These are phyloP conservation scores for Osmanthus fragrans DNA, from an alignment of 257 asterid genomes.

Conservation along the genomic window DNA sequence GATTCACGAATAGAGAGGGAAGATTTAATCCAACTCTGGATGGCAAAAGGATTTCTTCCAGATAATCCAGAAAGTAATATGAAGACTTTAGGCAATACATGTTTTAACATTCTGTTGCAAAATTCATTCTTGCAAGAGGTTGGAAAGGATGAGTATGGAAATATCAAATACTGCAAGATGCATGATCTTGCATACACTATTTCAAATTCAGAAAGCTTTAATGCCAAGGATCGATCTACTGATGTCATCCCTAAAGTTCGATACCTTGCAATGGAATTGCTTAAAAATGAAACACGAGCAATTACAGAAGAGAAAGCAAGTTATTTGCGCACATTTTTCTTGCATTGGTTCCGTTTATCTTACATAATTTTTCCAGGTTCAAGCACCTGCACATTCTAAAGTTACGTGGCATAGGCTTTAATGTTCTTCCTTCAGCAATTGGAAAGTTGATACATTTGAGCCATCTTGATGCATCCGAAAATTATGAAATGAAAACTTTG, in stretches of 20 bases:
- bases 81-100: conserved; percentile 12
- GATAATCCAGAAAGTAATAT: background rate
- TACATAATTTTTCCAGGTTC: background rate
- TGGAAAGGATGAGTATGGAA: background rate
- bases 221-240: no score
- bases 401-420: background rate
- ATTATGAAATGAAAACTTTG: background rate
- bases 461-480: conserved; percentile 9
- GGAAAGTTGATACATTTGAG: conserved; percentile 21
- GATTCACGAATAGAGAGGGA: conserved; percentile 3
- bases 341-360: background rate
- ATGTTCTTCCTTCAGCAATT: conserved; percentile 8
- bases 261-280: background rate
- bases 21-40: conserved; percentile 23
- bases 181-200: conserved; percentile 27
- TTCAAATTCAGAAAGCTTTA: background rate
- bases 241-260: no score
- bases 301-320: background rate
- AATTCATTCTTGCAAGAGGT: conserved; percentile 7
- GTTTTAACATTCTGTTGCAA: no score
- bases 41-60: conserved; percentile 22
- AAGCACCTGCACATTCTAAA: conserved; percentile 7
- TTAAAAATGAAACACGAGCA: background rate
- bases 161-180: conserved; percentile 21
- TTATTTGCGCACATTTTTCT: conserved; percentile 17